A percentile compares a stretch with the other conserved stretches of the same genome.
Conservation (phyloP, 192 early-diverging fungal species). For the Anaeromyces robustus region DNA sequence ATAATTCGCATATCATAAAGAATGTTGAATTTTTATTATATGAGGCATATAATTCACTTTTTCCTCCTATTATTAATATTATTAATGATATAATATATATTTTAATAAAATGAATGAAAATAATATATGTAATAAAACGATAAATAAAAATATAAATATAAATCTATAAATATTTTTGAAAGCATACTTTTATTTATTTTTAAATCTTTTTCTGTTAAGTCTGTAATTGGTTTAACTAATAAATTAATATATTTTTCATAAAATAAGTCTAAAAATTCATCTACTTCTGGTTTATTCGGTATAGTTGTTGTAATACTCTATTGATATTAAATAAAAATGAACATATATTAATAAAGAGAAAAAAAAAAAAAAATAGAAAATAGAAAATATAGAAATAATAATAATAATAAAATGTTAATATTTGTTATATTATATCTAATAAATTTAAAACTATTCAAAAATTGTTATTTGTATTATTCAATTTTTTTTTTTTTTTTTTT, state of each 20-base stretch:
- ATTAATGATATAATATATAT: background rate
- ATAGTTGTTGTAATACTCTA: background rate
- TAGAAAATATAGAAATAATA: background rate
- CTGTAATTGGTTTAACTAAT: conserved; percentile 49
- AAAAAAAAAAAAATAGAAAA: background rate
- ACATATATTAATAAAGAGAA: background rate
- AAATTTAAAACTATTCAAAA: no score
- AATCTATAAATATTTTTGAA: no score
- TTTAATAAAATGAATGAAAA: background rate
- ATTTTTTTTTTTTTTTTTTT: no score
- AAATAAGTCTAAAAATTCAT: conserved; percentile 66
- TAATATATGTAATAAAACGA: no score
- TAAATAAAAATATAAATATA: no score
- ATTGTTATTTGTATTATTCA: no score
- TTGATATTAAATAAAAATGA: background rate
- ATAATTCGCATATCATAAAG: conserved; percentile 53
- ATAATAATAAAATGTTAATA: background rate
- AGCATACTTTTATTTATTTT: background rate
- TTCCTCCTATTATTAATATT: background rate
- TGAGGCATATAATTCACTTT: background rate
- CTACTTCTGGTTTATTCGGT: conserved; percentile 24
- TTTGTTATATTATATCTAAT: no score
- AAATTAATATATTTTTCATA: conserved; percentile 46
- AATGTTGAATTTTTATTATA: background rate
- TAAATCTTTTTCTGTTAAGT: conserved; percentile 11